These are phyloP conservation scores for Mrakiaceae sp. DNA, from an alignment of 1,284 basidiomycete genomes.

Conservation along the genomic window DNA sequence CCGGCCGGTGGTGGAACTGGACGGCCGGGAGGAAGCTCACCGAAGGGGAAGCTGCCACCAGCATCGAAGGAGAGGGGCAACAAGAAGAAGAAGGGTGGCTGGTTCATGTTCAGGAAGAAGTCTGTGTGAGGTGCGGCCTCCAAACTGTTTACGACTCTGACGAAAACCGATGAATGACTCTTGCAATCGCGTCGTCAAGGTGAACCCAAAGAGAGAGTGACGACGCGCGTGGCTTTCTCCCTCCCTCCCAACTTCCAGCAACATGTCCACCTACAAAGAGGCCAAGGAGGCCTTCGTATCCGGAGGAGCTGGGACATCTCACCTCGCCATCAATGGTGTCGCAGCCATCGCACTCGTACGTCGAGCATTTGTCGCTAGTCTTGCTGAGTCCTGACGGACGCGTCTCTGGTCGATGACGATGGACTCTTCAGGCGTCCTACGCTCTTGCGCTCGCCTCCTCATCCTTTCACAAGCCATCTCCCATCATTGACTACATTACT, in stretches of 20 bases:
- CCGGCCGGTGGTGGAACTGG: neutral
- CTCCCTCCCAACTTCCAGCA: neutral
- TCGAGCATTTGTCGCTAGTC: constrained; percentile 6
- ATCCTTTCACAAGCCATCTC: constrained; percentile 35
- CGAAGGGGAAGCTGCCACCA: too few species aligned
- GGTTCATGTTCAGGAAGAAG: neutral
- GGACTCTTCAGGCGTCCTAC: constrained; percentile 49
- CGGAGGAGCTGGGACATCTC: constrained; percentile 61
- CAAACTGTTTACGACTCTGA: neutral
- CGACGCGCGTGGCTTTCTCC: neutral
- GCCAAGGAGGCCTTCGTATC: constrained; percentile 83
- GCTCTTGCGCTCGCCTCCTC: constrained; percentile 45
- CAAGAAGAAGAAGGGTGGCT: neutral
- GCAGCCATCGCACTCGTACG: constrained; percentile 57
- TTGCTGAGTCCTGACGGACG: neutral
- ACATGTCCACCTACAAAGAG: constrained; percentile 49
- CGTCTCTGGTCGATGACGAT: neutral
- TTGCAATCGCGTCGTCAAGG: neutral
- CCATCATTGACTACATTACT: constrained; percentile 47
- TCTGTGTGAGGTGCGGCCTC: neutral
- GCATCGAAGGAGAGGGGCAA: neutral
- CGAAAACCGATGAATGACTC: too few species aligned
- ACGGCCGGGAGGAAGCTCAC: neutral
- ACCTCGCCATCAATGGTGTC: constrained; percentile 62
- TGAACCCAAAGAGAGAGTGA: neutral